phyloP scores from a whole-genome alignment of 768 basidiomycete species.

The Lactarius sanguifluus region DNA sequence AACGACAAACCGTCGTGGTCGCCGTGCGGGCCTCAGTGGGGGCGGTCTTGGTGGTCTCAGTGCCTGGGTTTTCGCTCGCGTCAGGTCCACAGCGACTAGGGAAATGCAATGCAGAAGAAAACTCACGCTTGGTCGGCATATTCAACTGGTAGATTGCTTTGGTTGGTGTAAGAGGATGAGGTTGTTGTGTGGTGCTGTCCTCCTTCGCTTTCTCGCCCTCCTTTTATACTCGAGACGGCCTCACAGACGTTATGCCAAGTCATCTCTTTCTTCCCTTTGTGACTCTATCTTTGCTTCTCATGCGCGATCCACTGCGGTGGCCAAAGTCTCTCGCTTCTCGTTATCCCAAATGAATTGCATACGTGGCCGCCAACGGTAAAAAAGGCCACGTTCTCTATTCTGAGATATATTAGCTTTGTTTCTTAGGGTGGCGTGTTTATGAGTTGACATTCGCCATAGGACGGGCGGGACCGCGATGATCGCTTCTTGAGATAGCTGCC shows the following conservation, averaged over 20 bases:
- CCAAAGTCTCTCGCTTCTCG: slow-evolving; percentile 22
- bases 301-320: not conserved
- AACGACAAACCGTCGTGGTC: slow-evolving; percentile 10
- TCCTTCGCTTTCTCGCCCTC: not conserved
- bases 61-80: not conserved
- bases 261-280: not conserved
- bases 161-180: slow-evolving; percentile 9
- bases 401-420: slow-evolving; percentile 16
- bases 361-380: slow-evolving; percentile 21
- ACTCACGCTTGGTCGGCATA: slow-evolving; percentile 23
- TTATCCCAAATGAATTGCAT: slow-evolving; percentile 6
- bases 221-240: slow-evolving; percentile 13
- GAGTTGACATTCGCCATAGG: slow-evolving; percentile 22
- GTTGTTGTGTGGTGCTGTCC: slow-evolving; percentile 10
- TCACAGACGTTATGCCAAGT: not conserved
- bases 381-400: slow-evolving; percentile 11
- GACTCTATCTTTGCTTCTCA: not conserved
- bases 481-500: not conserved
- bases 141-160: slow-evolving; percentile 16
- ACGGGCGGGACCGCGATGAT: not conserved
- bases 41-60: slow-evolving; percentile 2
- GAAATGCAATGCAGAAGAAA: not conserved
- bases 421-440: not conserved
- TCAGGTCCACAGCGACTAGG: not conserved
- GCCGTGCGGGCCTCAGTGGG: slow-evolving; percentile 2